Evolutionary conservation across 306 rosid species (phyloP), one percentile per base, ranked within the genome.

Genomic region (Cicer chorassanicum): DNA sequence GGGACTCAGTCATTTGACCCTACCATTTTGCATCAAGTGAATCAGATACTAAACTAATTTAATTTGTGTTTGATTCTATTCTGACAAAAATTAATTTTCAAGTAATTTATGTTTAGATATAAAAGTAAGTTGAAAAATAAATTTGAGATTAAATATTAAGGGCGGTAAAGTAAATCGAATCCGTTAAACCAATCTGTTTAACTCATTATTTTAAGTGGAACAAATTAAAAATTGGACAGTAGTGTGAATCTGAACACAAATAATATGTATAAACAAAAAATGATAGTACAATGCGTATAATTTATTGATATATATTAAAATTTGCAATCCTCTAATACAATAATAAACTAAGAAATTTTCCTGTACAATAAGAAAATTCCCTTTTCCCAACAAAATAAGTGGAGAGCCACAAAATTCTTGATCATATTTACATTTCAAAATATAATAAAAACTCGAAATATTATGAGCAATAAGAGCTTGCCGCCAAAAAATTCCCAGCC

Each of bases 371-470:
- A 78, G 70, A 82, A 78, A 78, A 79, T 80, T 78, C 82, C 82
- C 43, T 50, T 67, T 69, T 68, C 82, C 87, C 82, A 74, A 74
- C 68, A 80, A 74, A 85, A 73, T 68, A 80, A 82, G 60, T 64
- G 78, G 82, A 85, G 79, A 85, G 80, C 84, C 86, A 82, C 85
- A 91, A 87, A 89, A 93, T 87, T 89, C 87, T 81, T 72, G 63
- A 29, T 60, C 66, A 75, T 88, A 89, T 93, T 74, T 87, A 91
- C 97, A 91, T 57, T 82, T 87, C 70, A 73, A 77, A 75, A 66
- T 73, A 80, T 65, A 84, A 79, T 59, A 85, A 29, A 29, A 29
- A 72, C 82, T 75, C 69, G 72, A 85, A 81, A 74, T 65, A 67
- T 11, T 79, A 15, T 72, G 55, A 78, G 83, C 83, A 72, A 75